These are phyloP conservation scores for Solanum chiquidenum DNA, from an alignment of 257 asterid genomes.

Conservation along the genomic window DNA sequence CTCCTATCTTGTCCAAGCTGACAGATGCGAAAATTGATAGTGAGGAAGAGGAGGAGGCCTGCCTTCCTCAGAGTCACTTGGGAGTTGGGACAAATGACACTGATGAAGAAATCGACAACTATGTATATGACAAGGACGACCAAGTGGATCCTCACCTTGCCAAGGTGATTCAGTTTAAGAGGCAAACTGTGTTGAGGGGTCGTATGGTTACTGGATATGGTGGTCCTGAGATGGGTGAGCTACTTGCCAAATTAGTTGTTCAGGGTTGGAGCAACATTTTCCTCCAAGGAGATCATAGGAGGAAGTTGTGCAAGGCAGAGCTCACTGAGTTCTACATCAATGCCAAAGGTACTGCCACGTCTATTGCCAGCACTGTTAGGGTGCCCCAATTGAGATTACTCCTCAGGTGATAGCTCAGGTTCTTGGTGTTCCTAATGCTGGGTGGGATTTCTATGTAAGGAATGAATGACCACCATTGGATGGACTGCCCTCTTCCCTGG, in stretches of 20 bases:
- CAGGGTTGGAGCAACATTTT: not conserved
- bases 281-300: not conserved
- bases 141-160: not conserved
- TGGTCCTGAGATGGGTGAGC: not conserved
- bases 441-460: not conserved
- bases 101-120: not conserved
- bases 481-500: not conserved
- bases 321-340: not conserved
- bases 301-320: not conserved
- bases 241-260: not conserved
- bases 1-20: not conserved
- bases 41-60: not conserved
- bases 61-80: not conserved
- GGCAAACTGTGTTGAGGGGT: not conserved
- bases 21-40: not conserved
- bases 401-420: not conserved
- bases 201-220: not conserved
- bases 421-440: not conserved
- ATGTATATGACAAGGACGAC: not conserved
- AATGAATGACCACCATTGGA: not conserved
- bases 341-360: not conserved
- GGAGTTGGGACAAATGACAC: not conserved
- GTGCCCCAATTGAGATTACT: not conserved
- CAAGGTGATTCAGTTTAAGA: not conserved
- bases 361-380: no score